Evolutionary conservation across 768 basidiomycete species (phyloP), one percentile per base, ranked within the genome.

Genomic region (Suillus ampliporus): DNA sequence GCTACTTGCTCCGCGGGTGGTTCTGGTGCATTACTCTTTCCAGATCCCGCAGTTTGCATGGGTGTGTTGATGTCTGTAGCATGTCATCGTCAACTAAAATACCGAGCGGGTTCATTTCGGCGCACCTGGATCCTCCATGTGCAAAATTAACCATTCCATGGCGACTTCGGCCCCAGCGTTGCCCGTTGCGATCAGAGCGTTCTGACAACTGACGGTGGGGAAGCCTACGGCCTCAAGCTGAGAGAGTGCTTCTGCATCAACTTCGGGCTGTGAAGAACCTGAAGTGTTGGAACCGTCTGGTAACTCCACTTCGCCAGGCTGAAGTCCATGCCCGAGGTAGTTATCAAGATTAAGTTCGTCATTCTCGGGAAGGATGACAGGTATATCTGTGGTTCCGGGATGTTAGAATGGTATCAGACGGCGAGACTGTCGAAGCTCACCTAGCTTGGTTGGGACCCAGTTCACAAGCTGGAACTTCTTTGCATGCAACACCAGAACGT

Each of bases 381-480:
- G 95, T 38, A 99, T 92, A 65, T 97, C 97, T 95, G 67, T 19
- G 8, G 62, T 26, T 28, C 4, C 3, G 21, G n/a, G 31, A 21
- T 26, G 35, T 71, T 10, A 61, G 34, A 17, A 52, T 43, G 13
- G 26, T 46, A 52, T 56, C 2, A 58, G 19, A 1, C 48, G 4
- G 11, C n/a, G 28, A 3, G 7, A 44, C 3, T n/a, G 40, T 28
- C 8, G 47, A 34, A 8, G 71, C 86, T 19, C 65, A 94, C 95
- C 94, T 34, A 99, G 82, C 77, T 99, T 99, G 4, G 90, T 84
- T 0, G 97, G 97, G 1, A 99, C 94, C 97, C 97, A 99, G 67
- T 95, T 94, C 46, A 95, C 90, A 5, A 97, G 84, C 75, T 95
- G 92, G 80, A 97, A 98, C 69, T 97, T 97, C 72, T 92, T 93